These are phyloP conservation scores for Hordeum marinum DNA, from an alignment of 176 grass and related monocot genomes.

Conservation along the genomic window DNA sequence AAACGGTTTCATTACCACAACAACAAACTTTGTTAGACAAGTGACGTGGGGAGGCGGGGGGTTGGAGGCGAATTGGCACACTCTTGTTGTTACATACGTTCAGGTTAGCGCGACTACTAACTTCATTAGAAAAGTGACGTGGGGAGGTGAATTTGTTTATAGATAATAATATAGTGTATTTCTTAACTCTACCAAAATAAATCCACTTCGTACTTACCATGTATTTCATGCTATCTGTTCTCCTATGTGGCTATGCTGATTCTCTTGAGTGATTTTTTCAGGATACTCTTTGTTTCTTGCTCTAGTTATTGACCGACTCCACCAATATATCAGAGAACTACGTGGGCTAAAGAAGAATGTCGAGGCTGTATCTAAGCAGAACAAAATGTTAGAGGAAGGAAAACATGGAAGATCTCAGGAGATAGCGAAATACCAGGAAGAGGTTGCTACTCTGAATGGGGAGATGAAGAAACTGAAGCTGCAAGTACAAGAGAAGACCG, in stretches of 20 bases:
- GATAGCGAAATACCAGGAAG: conserved; percentile 32
- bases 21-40: too few relatives aligned
- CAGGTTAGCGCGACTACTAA: not conserved
- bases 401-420: conserved; percentile 48
- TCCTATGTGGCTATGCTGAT: not conserved
- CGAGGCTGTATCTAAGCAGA: conserved; percentile 59
- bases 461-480: conserved; percentile 69
- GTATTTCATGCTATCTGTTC: not conserved
- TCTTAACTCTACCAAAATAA: not conserved
- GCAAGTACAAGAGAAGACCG: conserved; percentile 47
- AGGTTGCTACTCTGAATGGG: conserved; percentile 49
- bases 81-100: not conserved
- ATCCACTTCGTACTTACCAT: not conserved
- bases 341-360: conserved; percentile 63
- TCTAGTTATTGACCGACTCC: conserved; percentile 69
- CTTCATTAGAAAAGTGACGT: not conserved
- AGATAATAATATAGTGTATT: not conserved
- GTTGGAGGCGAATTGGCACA: not conserved
- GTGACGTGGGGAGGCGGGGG: too few relatives aligned
- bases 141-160: not conserved
- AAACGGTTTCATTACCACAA: not conserved
- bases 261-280: conserved; percentile 39
- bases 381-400: conserved; percentile 63
- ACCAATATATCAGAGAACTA: conserved; percentile 81
- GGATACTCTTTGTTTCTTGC: conserved; percentile 84